phyloP scores from a whole-genome alignment of 768 basidiomycete species.

The Russula ochroleuca region DNA sequence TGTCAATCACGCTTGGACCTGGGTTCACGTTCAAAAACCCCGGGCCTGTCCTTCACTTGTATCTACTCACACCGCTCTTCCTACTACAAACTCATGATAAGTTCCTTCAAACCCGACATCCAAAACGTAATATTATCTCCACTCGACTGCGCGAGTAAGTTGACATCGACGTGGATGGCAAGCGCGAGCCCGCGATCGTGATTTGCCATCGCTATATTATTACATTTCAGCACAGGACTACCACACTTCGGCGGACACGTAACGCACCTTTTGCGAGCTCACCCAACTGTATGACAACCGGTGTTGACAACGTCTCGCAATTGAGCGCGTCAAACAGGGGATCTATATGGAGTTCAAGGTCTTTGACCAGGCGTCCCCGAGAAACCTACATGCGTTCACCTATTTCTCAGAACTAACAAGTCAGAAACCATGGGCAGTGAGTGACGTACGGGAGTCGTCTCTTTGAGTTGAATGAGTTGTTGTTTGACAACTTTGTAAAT shows the following conservation, averaged over 20 bases:
- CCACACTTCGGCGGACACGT: background rate
- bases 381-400: slow-evolving; percentile 49
- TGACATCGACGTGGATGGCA: slow-evolving; percentile 81
- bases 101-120: slow-evolving; percentile 89
- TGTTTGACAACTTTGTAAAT: slow-evolving; percentile 63
- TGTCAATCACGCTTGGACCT: no score
- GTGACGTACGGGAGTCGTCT: slow-evolving; percentile 64
- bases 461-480: slow-evolving; percentile 63
- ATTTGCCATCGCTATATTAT: slow-evolving; percentile 72
- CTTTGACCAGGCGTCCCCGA: slow-evolving; percentile 80
- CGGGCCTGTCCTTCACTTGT: no score
- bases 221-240: slow-evolving; percentile 2
- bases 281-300: slow-evolving; percentile 66
- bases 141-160: slow-evolving; percentile 71
- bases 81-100: slow-evolving; percentile 65
- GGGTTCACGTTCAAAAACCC: no score
- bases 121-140: slow-evolving; percentile 80
- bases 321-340: slow-evolving; percentile 89
- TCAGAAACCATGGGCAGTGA: background rate
- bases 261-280: slow-evolving; percentile 69
- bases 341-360: slow-evolving; percentile 81
- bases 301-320: slow-evolving; percentile 71
- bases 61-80: no score
- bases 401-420: slow-evolving; percentile 12
- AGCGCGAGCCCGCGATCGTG: slow-evolving; percentile 74